Conservation (phyloP, 2,329 filamentous ascomycete species). For the Claviceps lovelessii region DNA sequence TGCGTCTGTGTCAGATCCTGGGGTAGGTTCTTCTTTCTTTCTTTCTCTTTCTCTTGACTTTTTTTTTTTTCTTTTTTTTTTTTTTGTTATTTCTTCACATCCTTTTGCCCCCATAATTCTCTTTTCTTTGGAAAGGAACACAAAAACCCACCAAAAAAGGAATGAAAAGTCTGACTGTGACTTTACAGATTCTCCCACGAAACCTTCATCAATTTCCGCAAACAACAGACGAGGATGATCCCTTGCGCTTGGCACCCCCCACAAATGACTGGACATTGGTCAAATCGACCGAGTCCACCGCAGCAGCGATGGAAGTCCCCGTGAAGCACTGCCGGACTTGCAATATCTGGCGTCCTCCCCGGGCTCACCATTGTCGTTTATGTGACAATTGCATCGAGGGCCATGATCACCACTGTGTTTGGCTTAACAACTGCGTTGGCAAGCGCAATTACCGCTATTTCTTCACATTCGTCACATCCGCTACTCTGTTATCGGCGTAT, state of each 20-base stretch:
- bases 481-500: slow-evolving; percentile 62
- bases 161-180: not conserved
- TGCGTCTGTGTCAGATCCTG: slow-evolving; percentile 82
- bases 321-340: slow-evolving; percentile 98
- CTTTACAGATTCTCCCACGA: slow-evolving; percentile 67
- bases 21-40: slow-evolving; percentile 44
- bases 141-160: too few species aligned
- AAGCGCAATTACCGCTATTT: slow-evolving; percentile 97
- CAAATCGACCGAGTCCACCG: slow-evolving; percentile 57
- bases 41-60: not conserved
- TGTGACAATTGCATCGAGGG: slow-evolving; percentile 97
- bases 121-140: not conserved
- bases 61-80: not conserved
- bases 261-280: slow-evolving; percentile 92
- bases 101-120: not conserved
- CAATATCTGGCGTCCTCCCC: slow-evolving; percentile 90
- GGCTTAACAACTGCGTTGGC: slow-evolving; percentile 97
- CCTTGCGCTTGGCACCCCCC: slow-evolving; percentile 64
- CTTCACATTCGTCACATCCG: slow-evolving; percentile 73
- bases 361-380: slow-evolving; percentile 88
- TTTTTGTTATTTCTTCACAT: too few species aligned
- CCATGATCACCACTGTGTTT: slow-evolving; percentile 95
- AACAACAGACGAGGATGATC: slow-evolving; percentile 60
- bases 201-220: slow-evolving; percentile 85
- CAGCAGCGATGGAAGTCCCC: slow-evolving; percentile 91